Conservation (phyloP, 1,139 yeast genomes). For the Candida buenavistaensis region DNA sequence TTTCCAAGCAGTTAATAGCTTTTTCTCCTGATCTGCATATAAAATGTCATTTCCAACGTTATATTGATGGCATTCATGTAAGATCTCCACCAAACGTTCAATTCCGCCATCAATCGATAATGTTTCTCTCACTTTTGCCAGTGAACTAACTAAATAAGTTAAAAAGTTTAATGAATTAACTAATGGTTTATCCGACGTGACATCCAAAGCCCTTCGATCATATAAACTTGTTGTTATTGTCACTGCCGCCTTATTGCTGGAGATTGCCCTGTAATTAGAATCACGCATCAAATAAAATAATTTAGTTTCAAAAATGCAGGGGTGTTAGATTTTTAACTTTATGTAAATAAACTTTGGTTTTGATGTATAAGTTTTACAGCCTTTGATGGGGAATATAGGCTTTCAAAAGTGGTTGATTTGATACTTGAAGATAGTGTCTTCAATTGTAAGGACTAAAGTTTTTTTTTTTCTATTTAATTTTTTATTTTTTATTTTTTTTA, state of each 20-base stretch:
- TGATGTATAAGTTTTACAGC: too few species aligned
- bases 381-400: too few species aligned
- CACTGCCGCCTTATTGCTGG: conserved; percentile 84
- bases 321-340: too few species aligned
- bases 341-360: too few species aligned
- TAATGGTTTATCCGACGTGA: conserved; percentile 84
- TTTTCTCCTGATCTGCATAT: conserved; percentile 39
- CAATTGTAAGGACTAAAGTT: too few species aligned
- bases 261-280: conserved; percentile 77
- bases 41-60: conserved; percentile 1
- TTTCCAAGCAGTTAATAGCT: conserved; percentile 81
- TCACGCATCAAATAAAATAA: conserved; percentile 77
- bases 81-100: conserved; percentile 80
- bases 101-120: conserved; percentile 88
- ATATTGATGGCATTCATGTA: conserved; percentile 68
- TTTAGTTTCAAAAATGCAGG: too few species aligned
- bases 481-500: too few species aligned
- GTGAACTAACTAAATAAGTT: conserved; percentile 81
- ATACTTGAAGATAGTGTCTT: too few species aligned
- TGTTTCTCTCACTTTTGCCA: conserved; percentile 88
- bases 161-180: conserved; percentile 90
- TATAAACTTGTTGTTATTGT: conserved; percentile 85
- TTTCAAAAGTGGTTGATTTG: too few species aligned
- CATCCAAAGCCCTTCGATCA: conserved; percentile 90
- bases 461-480: too few species aligned